Evolutionary conservation across 345 rosid species (phyloP).

Genomic region (Gossypium thurberi): DNA sequence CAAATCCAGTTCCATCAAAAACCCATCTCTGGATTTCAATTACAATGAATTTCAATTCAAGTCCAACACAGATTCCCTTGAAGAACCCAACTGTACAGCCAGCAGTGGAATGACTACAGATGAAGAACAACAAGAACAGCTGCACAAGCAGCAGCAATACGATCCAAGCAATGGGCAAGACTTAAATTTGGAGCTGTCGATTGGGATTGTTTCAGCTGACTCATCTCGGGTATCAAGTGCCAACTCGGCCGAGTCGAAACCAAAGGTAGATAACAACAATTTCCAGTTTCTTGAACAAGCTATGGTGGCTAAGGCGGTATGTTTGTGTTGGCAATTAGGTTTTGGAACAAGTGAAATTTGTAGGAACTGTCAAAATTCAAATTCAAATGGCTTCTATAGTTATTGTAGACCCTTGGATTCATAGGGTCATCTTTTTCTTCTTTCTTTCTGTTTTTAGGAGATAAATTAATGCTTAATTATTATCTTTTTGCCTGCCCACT

Average conservation of each 20-base stretch:
- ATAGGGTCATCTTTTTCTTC: background rate
- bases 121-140: constrained; percentile 24
- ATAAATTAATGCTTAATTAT: background rate
- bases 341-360: constrained; percentile 29
- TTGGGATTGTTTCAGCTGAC: constrained; percentile 30
- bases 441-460: background rate
- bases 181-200: constrained; percentile 46
- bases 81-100: constrained; percentile 34
- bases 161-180: constrained; percentile 1
- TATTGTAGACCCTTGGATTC: constrained; percentile 18
- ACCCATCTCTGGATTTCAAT: constrained; percentile 7
- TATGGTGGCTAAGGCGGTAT: constrained; percentile 19
- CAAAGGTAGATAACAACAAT: background rate
- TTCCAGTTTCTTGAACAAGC: constrained; percentile 9
- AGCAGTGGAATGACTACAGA: constrained; percentile 55
- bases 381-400: constrained; percentile 23
- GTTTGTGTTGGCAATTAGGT: constrained; percentile 50
- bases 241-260: constrained; percentile 44
- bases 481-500: background rate
- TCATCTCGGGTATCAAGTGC: constrained; percentile 8
- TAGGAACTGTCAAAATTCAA: constrained; percentile 30
- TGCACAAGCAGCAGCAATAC: constrained; percentile 1
- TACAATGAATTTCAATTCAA: constrained; percentile 9
- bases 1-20: background rate
- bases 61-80: constrained; percentile 28